Base-by-base conservation (phyloP, 2,329 filamentous ascomycete species). In the Bipolaris zeicola region DNA sequence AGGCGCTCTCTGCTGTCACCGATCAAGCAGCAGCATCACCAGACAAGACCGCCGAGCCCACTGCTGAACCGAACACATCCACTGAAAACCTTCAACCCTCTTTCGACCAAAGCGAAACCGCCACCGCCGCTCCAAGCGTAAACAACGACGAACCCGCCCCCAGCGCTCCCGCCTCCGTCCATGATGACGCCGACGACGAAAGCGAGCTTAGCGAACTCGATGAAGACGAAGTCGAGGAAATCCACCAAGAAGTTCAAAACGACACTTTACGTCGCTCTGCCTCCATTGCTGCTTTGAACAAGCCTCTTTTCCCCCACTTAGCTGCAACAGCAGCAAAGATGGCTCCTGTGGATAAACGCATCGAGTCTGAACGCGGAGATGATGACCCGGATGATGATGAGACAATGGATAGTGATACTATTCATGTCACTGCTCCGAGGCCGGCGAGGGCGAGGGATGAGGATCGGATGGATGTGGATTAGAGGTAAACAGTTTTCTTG, bases 121-220 rank as follows among this genome's bases (percentile, higher is more conserved):
- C 83, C 79, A 68, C 68, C 1, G 64, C 66, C 8, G 62, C 70
- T 26, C 62, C 61, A 16, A 70, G 70, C 51, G 61, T 71, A 2
- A 65, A 66, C 11, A 74, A 73, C 42, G 73, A 71, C 16, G 61
- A 62, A 14, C 56, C 52, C 2, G 61, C 58, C 79, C 85, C 81
- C 47, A 87, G 85, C 54, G 81, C 82, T 5, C 80, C 82, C 0
- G 84, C 83, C 14, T 90, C 80, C 46, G 68, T 82, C 0, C 79
- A 83, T 41, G 82, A 83, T 55, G 78, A 77, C 61, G 82, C 81
- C 0, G 82, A 84, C 61, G 82, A 83, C 55, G 82, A 84, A 60
- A 83, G 80, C 59, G 82, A 85, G 69, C 70, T 85, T 2, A 83
- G 80, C 54, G 82, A 84, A 65, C 72, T 83, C 11, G 80, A 81